These are phyloP conservation scores for Epithemia pelagica DNA, from an alignment of 108 stramenopile genomes.

Conservation along the genomic window DNA sequence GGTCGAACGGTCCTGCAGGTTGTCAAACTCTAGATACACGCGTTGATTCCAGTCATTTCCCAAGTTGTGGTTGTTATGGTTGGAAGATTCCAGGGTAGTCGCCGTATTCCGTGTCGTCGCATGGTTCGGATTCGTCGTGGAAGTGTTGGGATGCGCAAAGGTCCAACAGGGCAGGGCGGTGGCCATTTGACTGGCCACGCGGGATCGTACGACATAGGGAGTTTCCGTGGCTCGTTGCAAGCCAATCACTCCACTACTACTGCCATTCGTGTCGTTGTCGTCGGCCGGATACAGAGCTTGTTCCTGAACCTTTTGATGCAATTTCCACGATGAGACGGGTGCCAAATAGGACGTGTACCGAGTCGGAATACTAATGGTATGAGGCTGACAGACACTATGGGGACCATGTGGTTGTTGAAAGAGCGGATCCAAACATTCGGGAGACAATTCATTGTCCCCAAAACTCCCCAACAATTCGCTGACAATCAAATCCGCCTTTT, in stretches of 20 bases:
- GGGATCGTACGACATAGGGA: constrained; percentile 90
- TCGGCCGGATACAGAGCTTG: constrained; percentile 46
- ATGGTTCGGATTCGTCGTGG: constrained; percentile 30
- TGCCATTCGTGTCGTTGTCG: neutral
- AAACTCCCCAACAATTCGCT: constrained; percentile 94
- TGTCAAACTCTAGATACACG: neutral
- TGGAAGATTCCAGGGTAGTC: too few relatives aligned
- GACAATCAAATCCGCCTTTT: constrained; percentile 86
- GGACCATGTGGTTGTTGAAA: too few relatives aligned
- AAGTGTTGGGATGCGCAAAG: constrained; percentile 35
- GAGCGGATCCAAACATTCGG: constrained; percentile 95
- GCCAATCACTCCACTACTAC: constrained; percentile 23
- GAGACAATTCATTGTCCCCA: constrained; percentile 97
- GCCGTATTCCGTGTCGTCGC: too few relatives aligned
- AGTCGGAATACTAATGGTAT: constrained; percentile 66
- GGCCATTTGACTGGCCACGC: constrained; percentile 85
- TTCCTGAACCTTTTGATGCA: constrained; percentile 75
- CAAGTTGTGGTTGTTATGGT: too few relatives aligned
- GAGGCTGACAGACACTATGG: neutral
- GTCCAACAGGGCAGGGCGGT: constrained; percentile 75
- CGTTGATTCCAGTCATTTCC: neutral
- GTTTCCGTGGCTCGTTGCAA: constrained; percentile 87
- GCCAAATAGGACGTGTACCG: constrained; percentile 87
- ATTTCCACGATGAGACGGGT: constrained; percentile 84
- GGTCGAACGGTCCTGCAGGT: neutral